These are phyloP conservation scores for Lyophyllum semitale DNA, from an alignment of 768 basidiomycete genomes.

Conservation along the genomic window DNA sequence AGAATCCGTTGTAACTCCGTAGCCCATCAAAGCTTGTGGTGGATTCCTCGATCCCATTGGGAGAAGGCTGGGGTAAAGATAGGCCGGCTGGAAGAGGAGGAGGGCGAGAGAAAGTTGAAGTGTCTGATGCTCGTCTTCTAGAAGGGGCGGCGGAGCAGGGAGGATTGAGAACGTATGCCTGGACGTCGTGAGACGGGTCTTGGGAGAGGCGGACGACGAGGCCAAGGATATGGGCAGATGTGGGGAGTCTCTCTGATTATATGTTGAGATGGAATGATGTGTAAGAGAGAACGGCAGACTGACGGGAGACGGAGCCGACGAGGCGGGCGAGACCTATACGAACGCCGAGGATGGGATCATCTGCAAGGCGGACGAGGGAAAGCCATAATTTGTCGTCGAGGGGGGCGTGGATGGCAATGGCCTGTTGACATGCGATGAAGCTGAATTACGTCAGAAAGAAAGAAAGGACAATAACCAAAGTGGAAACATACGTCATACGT, in stretches of 20 bases:
- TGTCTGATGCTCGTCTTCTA: slow-evolving; percentile 3
- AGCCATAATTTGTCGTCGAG: slow-evolving; percentile 54
- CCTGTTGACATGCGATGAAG: slow-evolving; percentile 74
- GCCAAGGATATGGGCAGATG: slow-evolving; percentile 36
- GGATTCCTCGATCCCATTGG: not conserved
- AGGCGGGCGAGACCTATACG: slow-evolving; percentile 85
- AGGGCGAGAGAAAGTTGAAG: slow-evolving; percentile 41
- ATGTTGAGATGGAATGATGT: not conserved
- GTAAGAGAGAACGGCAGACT: slow-evolving; percentile 21
- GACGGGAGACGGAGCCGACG: slow-evolving; percentile 56
- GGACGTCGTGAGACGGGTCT: slow-evolving; percentile 64
- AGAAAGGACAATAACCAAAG: not conserved
- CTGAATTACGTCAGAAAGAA: slow-evolving; percentile 37
- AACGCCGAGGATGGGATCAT: slow-evolving; percentile 79
- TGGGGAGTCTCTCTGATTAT: slow-evolving; percentile 29
- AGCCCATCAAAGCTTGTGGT: not conserved
- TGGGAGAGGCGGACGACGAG: slow-evolving; percentile 49
- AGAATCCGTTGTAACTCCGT: slow-evolving; percentile 5
- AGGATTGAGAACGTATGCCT: slow-evolving; percentile 52
- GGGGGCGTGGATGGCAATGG: slow-evolving; percentile 45
- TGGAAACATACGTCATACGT: slow-evolving; percentile 68
- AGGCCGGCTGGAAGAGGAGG: slow-evolving; percentile 18
- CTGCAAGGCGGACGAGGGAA: slow-evolving; percentile 54
- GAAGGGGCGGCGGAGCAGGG: slow-evolving; percentile 4
- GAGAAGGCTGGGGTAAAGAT: not conserved